Evolutionary conservation across 2,329 filamentous ascomycete genomes (phyloP), one percentile per base, ranked within the genome.

Genomic region (Exutisphaerella laricina): DNA sequence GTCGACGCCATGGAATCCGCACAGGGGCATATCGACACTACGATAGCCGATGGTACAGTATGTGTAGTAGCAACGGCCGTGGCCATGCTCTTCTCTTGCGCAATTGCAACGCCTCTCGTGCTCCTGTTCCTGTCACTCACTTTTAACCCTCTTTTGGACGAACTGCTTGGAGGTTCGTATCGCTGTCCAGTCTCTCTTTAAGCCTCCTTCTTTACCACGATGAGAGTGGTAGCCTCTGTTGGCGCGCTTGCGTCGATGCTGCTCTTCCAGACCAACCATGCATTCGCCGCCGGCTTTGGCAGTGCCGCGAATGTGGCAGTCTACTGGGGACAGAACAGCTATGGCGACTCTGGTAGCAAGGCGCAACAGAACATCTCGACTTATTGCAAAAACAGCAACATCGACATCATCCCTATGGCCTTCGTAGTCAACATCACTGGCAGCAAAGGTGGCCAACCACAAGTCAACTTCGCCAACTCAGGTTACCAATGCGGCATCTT

Each of bases 391-490:
- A 71, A 74, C 49, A 59, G 63, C 12, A 59, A 74, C 38, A 61
- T 75, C 26, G 65, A 75, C 56, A 73, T 83, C 42, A 79, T 85
- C 38, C 75, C 78, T 1, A 55, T 85, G 38, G 73, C 80, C 1
- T 85, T 85, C 56, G 55, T 85, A 41, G 73, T 73, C 41, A 45
- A 53, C 14, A 70, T 68, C 33, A 73, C 85, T 50, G 72, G 67
- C 33, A 73, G 70, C 10, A 28, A 22, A 22, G 70, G 68, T 13
- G 66, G 67, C 9, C 65, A 65, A n/a, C 71, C 74, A 0, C 67
- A 70, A 29, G 65, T 80, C 43, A 82, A 85, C 63, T 81, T 85
- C 54, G 75, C 80, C 39, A 82, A 78, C 48, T 73, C 75, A 6
- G 74, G 74, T 12, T 67, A 82, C 49, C 71, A 71, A 32, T 85